These are phyloP conservation scores for Rhodotorula sp. DNA, from an alignment of 1,284 basidiomycete species.

Conservation along the genomic window DNA sequence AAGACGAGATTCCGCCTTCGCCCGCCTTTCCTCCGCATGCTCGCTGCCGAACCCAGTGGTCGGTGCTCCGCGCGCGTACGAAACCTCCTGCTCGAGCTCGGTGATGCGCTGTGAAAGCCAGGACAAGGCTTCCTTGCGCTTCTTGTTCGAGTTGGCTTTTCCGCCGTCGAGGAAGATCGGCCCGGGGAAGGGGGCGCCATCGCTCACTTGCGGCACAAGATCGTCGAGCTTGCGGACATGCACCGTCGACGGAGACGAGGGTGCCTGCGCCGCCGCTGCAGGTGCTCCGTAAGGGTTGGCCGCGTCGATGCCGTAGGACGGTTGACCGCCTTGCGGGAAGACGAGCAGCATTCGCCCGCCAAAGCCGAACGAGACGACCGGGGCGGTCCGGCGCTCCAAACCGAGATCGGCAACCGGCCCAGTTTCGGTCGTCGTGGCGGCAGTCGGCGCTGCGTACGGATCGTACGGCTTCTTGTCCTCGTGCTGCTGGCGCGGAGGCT, in stretches of 20 bases:
- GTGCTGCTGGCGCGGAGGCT: not conserved
- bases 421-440: slow-evolving; percentile 45
- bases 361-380: slow-evolving; percentile 82
- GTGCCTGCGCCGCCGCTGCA: slow-evolving; percentile 53
- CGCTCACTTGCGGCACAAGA: slow-evolving; percentile 59
- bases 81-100: slow-evolving; percentile 72
- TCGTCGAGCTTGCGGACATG: slow-evolving; percentile 66
- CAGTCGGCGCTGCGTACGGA: slow-evolving; percentile 26
- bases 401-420: slow-evolving; percentile 64
- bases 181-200: slow-evolving; percentile 64
- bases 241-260: slow-evolving; percentile 52
- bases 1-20: slow-evolving; percentile 70
- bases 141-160: slow-evolving; percentile 61
- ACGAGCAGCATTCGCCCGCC: slow-evolving; percentile 81
- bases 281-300: slow-evolving; percentile 62
- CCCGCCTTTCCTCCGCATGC: slow-evolving; percentile 53
- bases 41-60: slow-evolving; percentile 44
- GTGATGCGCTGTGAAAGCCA: slow-evolving; percentile 72
- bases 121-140: slow-evolving; percentile 71
- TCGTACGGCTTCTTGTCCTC: slow-evolving; percentile 21
- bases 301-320: slow-evolving; percentile 64
- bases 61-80: slow-evolving; percentile 54
- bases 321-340: slow-evolving; percentile 59
- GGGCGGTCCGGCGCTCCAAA: slow-evolving; percentile 59
- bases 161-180: slow-evolving; percentile 76